Evolutionary conservation across 2,329 filamentous ascomycete species (phyloP), one percentile per base, ranked within the genome.

Genomic region (Tolypocladium nubicola): DNA sequence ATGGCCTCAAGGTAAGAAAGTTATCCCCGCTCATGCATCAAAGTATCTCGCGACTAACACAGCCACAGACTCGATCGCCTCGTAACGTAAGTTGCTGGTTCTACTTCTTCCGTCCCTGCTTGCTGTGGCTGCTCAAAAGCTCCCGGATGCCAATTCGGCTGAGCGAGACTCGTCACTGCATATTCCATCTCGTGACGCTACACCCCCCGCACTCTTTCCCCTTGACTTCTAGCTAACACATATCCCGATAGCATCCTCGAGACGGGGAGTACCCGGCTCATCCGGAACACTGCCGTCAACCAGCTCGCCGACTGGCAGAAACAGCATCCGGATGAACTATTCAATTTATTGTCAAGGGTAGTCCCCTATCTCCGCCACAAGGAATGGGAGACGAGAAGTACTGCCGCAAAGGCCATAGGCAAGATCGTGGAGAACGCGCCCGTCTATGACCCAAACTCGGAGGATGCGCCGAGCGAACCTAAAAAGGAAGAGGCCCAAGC

Each of bases 241-340:
- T 14, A 10, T 35, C 45, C 19, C 14, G 40, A 2, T 33, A 96
- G 92, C 63, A 85, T 99, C 70, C 86, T 99, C 66, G 94, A 99
- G 80, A 97, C 94, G 58, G 94, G 94, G 66, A 97, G 93, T 75
- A 99, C 94, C 60, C 87, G 88, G 70, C 80, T 99, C 64, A 97
- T 99, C 70, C 87, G 95, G 64, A 96, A 97, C 69, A 99, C 94
- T 61, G 95, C 94, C 61, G 94, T 96, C 61, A 91, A 95, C 69
- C 94, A 99, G 75, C 82, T 99, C 61, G 94, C 92, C 61, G 94
- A 99, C 74, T 94, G 96, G 73, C 95, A 99, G 74, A 97, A 97
- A 71, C 89, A 94, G 71, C 94, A 97, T 67, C 94, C 94, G 0
- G 93, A 99, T 74, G 95, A 99, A 72, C 79, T 99, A 1, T 97